Base-by-base conservation (phyloP, 192 early-diverging fungal species). In the Backusella parvicylindrica region DNA sequence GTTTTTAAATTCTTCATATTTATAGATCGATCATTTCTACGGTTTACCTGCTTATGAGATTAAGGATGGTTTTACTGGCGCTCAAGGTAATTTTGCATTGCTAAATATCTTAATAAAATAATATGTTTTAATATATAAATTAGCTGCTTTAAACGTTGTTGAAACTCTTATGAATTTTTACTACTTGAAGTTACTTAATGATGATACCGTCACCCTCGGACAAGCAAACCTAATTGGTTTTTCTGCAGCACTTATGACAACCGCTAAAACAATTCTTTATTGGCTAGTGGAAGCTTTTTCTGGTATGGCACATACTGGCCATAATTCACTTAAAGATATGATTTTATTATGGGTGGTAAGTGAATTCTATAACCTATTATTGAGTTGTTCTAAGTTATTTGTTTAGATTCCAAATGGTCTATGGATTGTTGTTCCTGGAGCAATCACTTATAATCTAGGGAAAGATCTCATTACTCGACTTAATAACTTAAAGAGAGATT, bases 11-110 rank as follows among this genome's bases (percentile, higher is more conserved):
- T 28, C 53, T 2, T 60, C 26, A 28, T 60, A 28, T 28, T 60
- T 60, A 28, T 11, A 82, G 81, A 56, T 82, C 50, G 81, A 82
- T 70, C 53, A 75, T 36, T 68, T 76, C 30, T 82, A 82, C 70
- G 81, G 81, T n/a, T 38, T 36, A 13, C 50, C 64, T 21, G 81
- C 81, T 26, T 70, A 70, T 31, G 64, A 68, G 16, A 41, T 32
- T 1, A 74, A 74, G 32, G 77, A 82, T 72, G 80, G 80, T 4
- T 82, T 78, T 33, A 82, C 81, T 30, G 64, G 70, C 21, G 81
- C 81, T 56, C 76, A 82, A 70, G 79, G 79, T 80, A 71, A 33
- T 16, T 7, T 31, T n/a, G 28, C 11, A 60, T 12, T 60, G 9
- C 12, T 26, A 28, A 60, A 28, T 12, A 28, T 0, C 11, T 12